Evolutionary conservation across 129 eudicot species (phyloP).

Genomic region (Mikania micrantha): DNA sequence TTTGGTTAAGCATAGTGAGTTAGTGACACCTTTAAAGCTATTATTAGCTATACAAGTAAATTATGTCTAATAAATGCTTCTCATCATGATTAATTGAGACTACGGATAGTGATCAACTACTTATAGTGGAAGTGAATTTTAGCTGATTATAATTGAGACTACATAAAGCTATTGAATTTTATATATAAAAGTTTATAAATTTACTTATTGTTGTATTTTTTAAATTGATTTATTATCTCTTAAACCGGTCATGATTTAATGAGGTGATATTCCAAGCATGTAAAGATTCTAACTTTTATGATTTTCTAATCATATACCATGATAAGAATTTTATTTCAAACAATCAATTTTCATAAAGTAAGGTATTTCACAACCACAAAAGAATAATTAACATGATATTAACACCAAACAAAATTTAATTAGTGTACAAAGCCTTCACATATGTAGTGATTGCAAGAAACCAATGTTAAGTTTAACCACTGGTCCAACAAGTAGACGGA

Average conservation of each 20-base stretch:
- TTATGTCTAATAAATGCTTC: not conserved
- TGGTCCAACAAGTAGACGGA: not conserved
- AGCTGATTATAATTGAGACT: too few species aligned
- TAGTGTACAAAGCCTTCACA: too few species aligned
- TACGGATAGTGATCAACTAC: constrained; percentile 7
- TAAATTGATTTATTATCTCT: not conserved
- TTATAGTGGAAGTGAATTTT: not conserved
- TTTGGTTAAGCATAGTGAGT: constrained; percentile 3
- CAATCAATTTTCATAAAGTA: not conserved
- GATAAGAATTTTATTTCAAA: not conserved
- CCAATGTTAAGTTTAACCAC: too few species aligned
- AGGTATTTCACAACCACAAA: too few species aligned
- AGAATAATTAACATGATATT: too few species aligned
- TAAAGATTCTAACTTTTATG: too few species aligned
- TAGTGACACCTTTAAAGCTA: not conserved
- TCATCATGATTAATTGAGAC: constrained; percentile 1
- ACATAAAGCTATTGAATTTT: too few species aligned
- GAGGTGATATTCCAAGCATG: not conserved
- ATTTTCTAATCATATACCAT: not conserved
- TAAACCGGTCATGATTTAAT: not conserved
- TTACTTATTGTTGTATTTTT: not conserved
- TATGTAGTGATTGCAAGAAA: too few species aligned
- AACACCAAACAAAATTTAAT: too few species aligned
- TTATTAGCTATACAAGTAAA: not conserved
- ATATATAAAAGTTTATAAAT: not conserved